Evolutionary conservation across 495 filamentous ascomycete species (phyloP).

Genomic region (Melanomma pulvis-pyrius): DNA sequence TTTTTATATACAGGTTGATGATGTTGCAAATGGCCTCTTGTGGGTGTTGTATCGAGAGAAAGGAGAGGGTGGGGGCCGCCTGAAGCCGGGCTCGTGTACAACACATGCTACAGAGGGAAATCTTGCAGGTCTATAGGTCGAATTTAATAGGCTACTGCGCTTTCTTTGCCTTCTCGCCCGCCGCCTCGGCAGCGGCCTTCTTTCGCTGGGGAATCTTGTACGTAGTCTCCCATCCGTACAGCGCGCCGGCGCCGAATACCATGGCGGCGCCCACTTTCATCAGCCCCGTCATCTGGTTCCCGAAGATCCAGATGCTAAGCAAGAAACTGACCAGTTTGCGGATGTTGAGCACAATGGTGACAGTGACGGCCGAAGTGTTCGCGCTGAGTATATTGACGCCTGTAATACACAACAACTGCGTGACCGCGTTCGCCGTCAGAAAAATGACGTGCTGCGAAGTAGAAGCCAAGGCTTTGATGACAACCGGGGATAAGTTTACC

Average conservation of each 20-base stretch:
- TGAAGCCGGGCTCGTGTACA: too few species aligned
- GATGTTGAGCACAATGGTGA: conserved; percentile 94
- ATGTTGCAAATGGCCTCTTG: too few species aligned
- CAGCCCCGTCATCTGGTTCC: conserved; percentile 72
- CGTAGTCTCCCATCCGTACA: conserved; percentile 78
- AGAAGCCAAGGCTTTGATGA: conserved; percentile 22
- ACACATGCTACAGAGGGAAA: too few species aligned
- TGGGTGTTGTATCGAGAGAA: too few species aligned
- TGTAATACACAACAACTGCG: conserved; percentile 91
- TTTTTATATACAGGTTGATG: too few species aligned
- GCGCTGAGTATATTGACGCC: conserved; percentile 90
- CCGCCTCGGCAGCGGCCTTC: conserved; percentile 4
- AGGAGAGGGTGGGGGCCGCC: too few species aligned
- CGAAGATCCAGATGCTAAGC: conserved; percentile 90
- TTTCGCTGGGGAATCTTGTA: conserved; percentile 36
- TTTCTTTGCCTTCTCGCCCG: conserved; percentile 4
- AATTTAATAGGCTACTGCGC: not conserved
- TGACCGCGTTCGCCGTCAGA: conserved; percentile 68
- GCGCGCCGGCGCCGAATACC: conserved; percentile 83
- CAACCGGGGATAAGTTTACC: conserved; percentile 4
- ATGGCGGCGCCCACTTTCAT: conserved; percentile 79
- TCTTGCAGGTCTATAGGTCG: too few species aligned
- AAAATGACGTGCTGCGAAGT: conserved; percentile 35
- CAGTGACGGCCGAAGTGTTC: conserved; percentile 84
- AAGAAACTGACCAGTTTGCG: conserved; percentile 90